Percentiles rank a stretch among this genome's conserved stretches.
Conservation (phyloP, 805 yeast species). For the Pichia heedii region DNA sequence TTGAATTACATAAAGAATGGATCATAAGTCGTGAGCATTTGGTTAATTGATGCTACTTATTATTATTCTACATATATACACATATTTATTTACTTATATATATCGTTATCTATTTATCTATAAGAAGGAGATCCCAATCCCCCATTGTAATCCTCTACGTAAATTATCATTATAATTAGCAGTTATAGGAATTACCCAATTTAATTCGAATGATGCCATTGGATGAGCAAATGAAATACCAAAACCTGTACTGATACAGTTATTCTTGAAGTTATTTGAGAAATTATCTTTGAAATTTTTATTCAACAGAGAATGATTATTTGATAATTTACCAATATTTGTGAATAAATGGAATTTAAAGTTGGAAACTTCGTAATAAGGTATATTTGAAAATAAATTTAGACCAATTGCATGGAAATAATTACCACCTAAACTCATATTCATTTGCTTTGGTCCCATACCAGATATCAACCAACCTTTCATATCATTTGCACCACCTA, state of each 20-base stretch:
- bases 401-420: conserved; percentile 37
- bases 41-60: conserved; percentile 13
- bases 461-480: conserved; percentile 45
- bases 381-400: conserved; percentile 36
- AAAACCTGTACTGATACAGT: conserved; percentile 32
- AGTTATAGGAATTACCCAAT: conserved; percentile 42
- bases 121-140: conserved; percentile 51
- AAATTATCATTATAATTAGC: conserved; percentile 36
- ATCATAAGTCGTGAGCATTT: conserved; percentile 28
- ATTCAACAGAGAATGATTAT: conserved; percentile 2
- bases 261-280: conserved; percentile 2
- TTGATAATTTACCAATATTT: conserved; percentile 39
- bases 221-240: conserved; percentile 50
- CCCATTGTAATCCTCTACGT: conserved; percentile 49
- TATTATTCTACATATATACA: not conserved
- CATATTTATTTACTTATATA: not conserved
- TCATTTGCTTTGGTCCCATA: conserved; percentile 45
- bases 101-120: conserved; percentile 17
- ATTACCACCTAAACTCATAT: conserved; percentile 45
- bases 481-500: conserved; percentile 55
- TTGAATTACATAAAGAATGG: conserved; percentile 57
- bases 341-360: conserved; percentile 41
- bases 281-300: not conserved
- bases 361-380: conserved; percentile 34
- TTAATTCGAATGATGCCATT: conserved; percentile 48